A percentile compares a stretch with the other conserved stretches of the same genome.
Conservation (phyloP, 176 grass and related monocot species). For the Oryza nivara region DNA sequence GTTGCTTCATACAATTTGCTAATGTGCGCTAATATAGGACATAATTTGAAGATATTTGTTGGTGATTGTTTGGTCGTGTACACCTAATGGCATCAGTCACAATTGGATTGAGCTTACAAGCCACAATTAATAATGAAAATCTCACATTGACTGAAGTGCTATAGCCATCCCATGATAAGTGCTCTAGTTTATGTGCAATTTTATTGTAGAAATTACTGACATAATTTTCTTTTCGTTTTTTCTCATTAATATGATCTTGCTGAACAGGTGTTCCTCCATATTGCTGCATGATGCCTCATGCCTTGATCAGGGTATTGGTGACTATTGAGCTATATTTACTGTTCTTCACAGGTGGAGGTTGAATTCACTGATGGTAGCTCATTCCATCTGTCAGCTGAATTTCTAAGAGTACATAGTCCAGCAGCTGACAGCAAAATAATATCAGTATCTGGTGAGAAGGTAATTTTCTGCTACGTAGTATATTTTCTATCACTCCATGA, state of each 20-base stretch:
- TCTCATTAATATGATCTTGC: not conserved
- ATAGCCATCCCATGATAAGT: not conserved
- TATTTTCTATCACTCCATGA: not conserved
- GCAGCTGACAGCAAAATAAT: conserved; percentile 94
- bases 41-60: not conserved
- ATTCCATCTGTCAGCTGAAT: conserved; percentile 84
- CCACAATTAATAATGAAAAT: not conserved
- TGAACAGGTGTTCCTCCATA: not conserved
- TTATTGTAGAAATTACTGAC: not conserved
- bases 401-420: conserved; percentile 88
- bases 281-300: not conserved
- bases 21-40: not conserved
- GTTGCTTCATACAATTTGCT: not conserved
- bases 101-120: not conserved
- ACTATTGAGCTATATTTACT: not conserved
- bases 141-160: not conserved
- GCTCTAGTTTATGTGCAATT: not conserved
- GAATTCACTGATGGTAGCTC: conserved; percentile 72
- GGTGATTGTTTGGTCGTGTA: not conserved
- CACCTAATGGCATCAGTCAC: not conserved
- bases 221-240: not conserved
- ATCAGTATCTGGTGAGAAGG: conserved; percentile 83
- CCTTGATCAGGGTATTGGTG: not conserved
- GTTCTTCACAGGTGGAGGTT: conserved; percentile 64
- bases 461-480: conserved; percentile 30